Conservation (phyloP, 2,329 filamentous ascomycete genomes). For the Fusarium poae region DNA sequence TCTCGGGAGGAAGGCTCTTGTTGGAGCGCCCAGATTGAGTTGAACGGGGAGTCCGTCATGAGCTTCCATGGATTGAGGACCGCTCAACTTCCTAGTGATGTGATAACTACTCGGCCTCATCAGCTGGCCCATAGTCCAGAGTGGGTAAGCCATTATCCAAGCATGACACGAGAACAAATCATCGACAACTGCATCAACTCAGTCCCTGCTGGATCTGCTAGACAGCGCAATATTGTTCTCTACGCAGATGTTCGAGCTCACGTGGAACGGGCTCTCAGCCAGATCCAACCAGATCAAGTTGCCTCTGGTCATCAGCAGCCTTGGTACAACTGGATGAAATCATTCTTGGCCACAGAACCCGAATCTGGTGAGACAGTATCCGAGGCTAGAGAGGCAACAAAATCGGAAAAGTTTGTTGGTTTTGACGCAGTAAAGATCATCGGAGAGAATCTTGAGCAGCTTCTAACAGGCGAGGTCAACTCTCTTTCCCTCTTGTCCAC, state of each 20-base stretch:
- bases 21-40: slow-evolving; percentile 4
- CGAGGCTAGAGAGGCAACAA: slow-evolving; percentile 6
- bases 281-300: background rate
- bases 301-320: slow-evolving; percentile 2
- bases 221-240: background rate
- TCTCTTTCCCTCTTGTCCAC: slow-evolving; percentile 7
- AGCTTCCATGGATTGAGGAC: slow-evolving; percentile 5
- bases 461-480: slow-evolving; percentile 2
- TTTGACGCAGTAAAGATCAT: slow-evolving; percentile 10
- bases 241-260: slow-evolving; percentile 3
- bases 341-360: background rate
- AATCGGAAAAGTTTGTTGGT: slow-evolving; percentile 6
- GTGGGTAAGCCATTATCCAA: slow-evolving; percentile 8
- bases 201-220: background rate
- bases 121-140: slow-evolving; percentile 6
- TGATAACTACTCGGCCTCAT: background rate
- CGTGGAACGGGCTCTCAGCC: slow-evolving; percentile 1
- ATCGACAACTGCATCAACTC: background rate
- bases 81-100: slow-evolving; percentile 9
- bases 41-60: background rate
- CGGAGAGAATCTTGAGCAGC: slow-evolving; percentile 10
- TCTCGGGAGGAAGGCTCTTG: background rate
- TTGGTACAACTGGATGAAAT: slow-evolving; percentile 15
- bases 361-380: background rate
- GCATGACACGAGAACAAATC: slow-evolving; percentile 2